Base-by-base conservation (phyloP, 2,329 filamentous ascomycete species). In the Trichoderma cornu-damae region DNA sequence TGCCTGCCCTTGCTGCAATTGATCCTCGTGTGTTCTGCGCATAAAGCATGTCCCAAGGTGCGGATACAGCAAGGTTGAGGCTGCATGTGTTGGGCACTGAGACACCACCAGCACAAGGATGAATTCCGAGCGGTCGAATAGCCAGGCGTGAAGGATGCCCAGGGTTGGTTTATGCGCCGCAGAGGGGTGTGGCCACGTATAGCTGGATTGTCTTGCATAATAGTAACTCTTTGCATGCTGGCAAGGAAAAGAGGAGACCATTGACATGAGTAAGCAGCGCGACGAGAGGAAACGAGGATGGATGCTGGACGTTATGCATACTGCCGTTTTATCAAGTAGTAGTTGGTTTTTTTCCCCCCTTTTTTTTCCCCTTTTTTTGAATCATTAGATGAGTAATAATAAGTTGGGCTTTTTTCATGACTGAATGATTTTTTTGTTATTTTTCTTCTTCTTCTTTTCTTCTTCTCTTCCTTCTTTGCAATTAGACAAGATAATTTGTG, bases 41-140 rank as follows among this genome's bases (percentile, higher is more conserved):
- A 59, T 32, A n/a, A n/a, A n/a, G n/a, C n/a, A 24, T 53, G 56
- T 55, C 59, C 38, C 18, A 60, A 59, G 53, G 55, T 60, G 58
- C 61, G 18, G 37, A 30, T 50, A 28, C 30, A 37, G 48, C 55
- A 26, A 18, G 20, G 57, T 60, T 22, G 61, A 57, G 60, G 62
- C 62, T 61, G 65, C 59, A 67, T 70, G 67, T 70, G 77, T 79
- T 79, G 77, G 77, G 77, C 73, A 77, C 66, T 69, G 72, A 76
- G 70, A 70, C 74, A 72, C 72, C 69, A 59, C 72, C 73, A 66
- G 73, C 72, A 72, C 75, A 72, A 68, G 70, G 69, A 70, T 68
- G 68, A 68, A 69, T 64, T 65, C 62, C 67, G 64, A 58, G 28
- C 38, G 55, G 47, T 38, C 20, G 40, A 47, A 26, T 11, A 38